Evolutionary conservation across 1,284 basidiomycete species (phyloP), one percentile per base, ranked within the genome.

Genomic region (Papiliotrema terrestris): DNA sequence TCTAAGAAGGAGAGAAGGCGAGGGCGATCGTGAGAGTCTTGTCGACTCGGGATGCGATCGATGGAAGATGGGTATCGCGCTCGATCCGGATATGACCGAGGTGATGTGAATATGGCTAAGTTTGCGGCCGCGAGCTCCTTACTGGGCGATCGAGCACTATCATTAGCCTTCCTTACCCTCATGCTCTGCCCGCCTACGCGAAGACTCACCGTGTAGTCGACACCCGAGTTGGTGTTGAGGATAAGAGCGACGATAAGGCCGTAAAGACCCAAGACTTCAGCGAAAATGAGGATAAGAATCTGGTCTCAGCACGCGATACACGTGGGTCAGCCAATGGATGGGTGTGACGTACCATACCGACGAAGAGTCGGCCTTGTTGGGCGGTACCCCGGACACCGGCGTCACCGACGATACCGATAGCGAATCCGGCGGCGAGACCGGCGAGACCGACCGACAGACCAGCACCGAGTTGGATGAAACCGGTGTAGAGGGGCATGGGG

Each of bases 341-440:
- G 44, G 15, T 19, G 25, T 11, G 11, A 62, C 69, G 59, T 42
- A 72, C 69, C 73, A 75, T 75, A 56, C 73, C 90, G 69, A 97
- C 94, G 78, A 92, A 98, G 61, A 98, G 81, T 71, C 91, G 83
- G 45, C 91, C 90, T 79, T 97, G 92, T 75, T 95, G 89, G 52
- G 89, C 88, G 57, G 89, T 91, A 55, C 89, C 89, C 58, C 91
- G 82, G 41, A 93, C 91, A 82, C 91, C 91, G 59, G 94, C 89
- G 74, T 98, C 91, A 76, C 95, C 92, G 56, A 98, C 94, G 71
- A 97, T 90, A 61, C 94, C 91, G 67, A 94, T 91, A 17, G 91
- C 91, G 72, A 91, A 91, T 48, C 91, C 91, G 52, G 91, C 91
- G 17, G 91, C 89, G 39, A 94, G 83, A 80, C 91, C 91, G 35